Conservation (phyloP, 345 rosid genomes). For the Moricandia moricandioides region DNA sequence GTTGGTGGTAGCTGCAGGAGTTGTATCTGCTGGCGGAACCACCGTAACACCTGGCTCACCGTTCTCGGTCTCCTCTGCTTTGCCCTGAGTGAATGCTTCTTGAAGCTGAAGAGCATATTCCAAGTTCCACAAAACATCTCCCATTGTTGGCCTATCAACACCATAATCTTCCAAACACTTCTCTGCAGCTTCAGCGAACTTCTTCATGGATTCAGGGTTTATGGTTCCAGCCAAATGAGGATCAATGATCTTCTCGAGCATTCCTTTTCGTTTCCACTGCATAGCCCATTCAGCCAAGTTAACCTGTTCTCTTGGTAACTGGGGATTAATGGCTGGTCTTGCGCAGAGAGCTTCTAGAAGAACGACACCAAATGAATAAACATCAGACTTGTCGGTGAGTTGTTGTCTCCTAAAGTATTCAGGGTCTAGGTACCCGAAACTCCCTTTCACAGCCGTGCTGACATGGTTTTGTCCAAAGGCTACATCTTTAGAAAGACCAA, state of each 20-base stretch:
- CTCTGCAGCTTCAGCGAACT: constrained; percentile 44
- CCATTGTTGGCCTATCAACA: constrained; percentile 43
- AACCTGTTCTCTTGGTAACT: constrained; percentile 64
- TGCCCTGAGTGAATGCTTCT: constrained; percentile 56
- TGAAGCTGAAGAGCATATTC: constrained; percentile 67
- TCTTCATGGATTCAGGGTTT: constrained; percentile 60
- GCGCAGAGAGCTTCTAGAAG: constrained; percentile 61
- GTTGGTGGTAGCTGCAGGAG: constrained; percentile 29
- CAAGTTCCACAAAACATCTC: constrained; percentile 44
- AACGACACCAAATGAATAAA: constrained; percentile 70
- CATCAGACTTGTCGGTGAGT: constrained; percentile 60
- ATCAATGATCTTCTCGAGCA: constrained; percentile 49
- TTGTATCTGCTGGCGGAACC: constrained; percentile 23
- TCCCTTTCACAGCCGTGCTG: constrained; percentile 51
- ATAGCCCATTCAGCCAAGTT: constrained; percentile 71
- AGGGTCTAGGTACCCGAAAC: constrained; percentile 61
- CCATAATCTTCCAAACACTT: constrained; percentile 42
- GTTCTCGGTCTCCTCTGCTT: constrained; percentile 47
- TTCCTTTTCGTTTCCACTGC: constrained; percentile 51
- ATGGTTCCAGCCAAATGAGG: constrained; percentile 47
- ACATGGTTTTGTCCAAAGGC: constrained; percentile 70
- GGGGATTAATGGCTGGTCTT: constrained; percentile 64
- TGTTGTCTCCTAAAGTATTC: constrained; percentile 70
- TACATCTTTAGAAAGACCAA: constrained; percentile 77
- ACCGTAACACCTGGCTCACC: constrained; percentile 40